Percentiles rank a stretch among this genome's conserved stretches.
phyloP scores from a whole-genome alignment of 1,284 basidiomycete species.

The Butyriboletus appendiculatus region DNA sequence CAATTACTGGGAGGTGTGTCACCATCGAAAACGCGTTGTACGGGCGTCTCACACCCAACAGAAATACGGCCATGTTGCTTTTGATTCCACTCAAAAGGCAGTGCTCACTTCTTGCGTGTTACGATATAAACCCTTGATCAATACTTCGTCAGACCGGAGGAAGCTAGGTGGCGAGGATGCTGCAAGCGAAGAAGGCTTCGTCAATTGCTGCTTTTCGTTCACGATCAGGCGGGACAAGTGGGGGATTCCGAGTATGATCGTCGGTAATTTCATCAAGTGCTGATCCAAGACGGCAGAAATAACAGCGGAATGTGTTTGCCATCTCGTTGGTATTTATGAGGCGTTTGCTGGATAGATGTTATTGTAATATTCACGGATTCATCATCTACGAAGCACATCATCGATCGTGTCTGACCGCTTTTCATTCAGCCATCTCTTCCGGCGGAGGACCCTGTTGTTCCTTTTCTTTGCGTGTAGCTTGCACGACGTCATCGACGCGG shows the following conservation, averaged over 20 bases:
- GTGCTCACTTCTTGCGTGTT: slow-evolving; percentile 94
- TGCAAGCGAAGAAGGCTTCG: slow-evolving; percentile 63
- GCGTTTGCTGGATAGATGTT: slow-evolving; percentile 7
- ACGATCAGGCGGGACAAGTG: slow-evolving; percentile 91
- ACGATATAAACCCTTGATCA: slow-evolving; percentile 66
- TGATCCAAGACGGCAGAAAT: slow-evolving; percentile 23
- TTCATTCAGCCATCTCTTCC: slow-evolving; percentile 51
- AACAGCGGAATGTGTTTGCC: neutral
- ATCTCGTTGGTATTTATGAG: slow-evolving; percentile 10
- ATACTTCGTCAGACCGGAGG: slow-evolving; percentile 30
- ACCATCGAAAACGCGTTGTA: neutral
- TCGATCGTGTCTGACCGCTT: neutral
- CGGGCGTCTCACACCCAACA: slow-evolving; percentile 30
- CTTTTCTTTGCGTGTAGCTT: slow-evolving; percentile 69
- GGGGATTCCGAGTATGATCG: slow-evolving; percentile 92
- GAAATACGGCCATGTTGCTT: slow-evolving; percentile 95
- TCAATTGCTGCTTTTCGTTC: slow-evolving; percentile 95
- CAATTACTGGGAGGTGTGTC: slow-evolving; percentile 92
- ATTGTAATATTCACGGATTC: slow-evolving; percentile 9
- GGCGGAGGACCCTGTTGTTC: slow-evolving; percentile 54
- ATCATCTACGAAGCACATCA: neutral
- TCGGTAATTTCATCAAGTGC: slow-evolving; percentile 80
- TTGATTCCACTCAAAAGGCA: slow-evolving; percentile 86
- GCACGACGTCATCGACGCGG: slow-evolving; percentile 94
- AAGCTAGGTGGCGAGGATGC: slow-evolving; percentile 22